Evolutionary conservation across 108 stramenopile species (phyloP), one percentile per base, ranked within the genome.

Genomic region (Nitzschia inconspicua): DNA sequence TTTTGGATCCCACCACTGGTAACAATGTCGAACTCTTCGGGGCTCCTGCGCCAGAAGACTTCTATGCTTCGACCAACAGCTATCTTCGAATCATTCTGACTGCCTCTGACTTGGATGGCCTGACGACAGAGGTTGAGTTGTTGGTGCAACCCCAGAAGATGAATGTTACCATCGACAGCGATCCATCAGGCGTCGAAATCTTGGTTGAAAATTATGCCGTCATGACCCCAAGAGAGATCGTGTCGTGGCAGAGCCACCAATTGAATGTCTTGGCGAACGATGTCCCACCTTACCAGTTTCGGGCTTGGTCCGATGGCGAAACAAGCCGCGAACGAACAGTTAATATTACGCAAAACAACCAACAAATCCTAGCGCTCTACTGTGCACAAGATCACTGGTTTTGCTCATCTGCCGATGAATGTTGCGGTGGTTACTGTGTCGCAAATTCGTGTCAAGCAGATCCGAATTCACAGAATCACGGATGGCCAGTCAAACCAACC

Each of bases 21-120:
- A 72, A 66, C 30, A 51, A 53, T 37, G 18, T 72, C 19, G 48
- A 25, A n/a, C 29, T 66, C 0, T 42, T 27, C 11, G 23, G 43
- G 5, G 70, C 70, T 47, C 70, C 70, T 14, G 26, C 22, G 26
- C 70, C 70, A 9, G 71, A 72, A 44, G 71, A 72, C 39, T 72
- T 72, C 24, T 26, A 41, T 14, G 71, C 71, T 20, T 27, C 71
- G 4, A 35, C 51, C 14, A 65, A 62, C 16, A 72, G 71, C 48
- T 60, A 66, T 32, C 56, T 72, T 9, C 41, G 60, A 42, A 50
- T 66, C 32, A 43, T 72, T 27, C 57, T 72, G 19, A 66, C 24
- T 14, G 71, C 59, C 19, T 60, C 63, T 4, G 65, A 66, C 27
- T 5, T 5, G 10, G 13, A 60, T 14, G 71, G 71, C 10, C 30